Evolutionary conservation across 129 eudicot genomes (phyloP).

Genomic region (Cynara cardunculus): DNA sequence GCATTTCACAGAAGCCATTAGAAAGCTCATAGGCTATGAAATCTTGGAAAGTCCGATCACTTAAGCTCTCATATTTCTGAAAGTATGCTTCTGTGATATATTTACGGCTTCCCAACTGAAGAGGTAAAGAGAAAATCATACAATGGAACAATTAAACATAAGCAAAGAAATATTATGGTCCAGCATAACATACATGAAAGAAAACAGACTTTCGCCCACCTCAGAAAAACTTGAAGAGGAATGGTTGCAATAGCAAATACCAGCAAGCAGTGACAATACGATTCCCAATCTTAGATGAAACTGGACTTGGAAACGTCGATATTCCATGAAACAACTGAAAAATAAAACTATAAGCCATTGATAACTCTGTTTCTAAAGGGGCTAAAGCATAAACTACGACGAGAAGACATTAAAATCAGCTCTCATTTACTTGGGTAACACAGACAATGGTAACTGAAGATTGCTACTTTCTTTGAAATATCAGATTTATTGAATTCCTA

Average conservation of each 20-base stretch:
- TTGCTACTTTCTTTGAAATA: background rate
- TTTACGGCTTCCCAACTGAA: constrained; percentile 32
- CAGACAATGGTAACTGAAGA: background rate
- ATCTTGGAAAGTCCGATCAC: constrained; percentile 38
- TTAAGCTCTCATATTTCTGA: constrained; percentile 41
- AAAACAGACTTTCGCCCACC: constrained; percentile 18
- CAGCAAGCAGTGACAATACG: constrained; percentile 29
- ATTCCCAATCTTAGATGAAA: constrained; percentile 29
- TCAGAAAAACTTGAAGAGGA: constrained; percentile 14
- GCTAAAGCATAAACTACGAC: background rate
- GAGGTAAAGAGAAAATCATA: background rate
- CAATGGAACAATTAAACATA: background rate
- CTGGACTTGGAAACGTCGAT: constrained; percentile 25
- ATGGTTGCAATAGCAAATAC: constrained; percentile 21
- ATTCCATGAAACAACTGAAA: constrained; percentile 35
- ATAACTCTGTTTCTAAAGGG: background rate
- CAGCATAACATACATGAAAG: background rate
- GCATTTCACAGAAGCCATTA: constrained; percentile 11
- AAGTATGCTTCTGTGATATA: constrained; percentile 61
- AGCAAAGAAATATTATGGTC: background rate
- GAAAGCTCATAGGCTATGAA: constrained; percentile 37
- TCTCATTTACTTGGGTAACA: background rate
- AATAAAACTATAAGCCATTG: background rate
- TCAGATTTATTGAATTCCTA: no score
- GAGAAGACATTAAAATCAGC: background rate